Base-by-base conservation (phyloP, 2,329 filamentous ascomycete species). In the Xylariaceae sp. region DNA sequence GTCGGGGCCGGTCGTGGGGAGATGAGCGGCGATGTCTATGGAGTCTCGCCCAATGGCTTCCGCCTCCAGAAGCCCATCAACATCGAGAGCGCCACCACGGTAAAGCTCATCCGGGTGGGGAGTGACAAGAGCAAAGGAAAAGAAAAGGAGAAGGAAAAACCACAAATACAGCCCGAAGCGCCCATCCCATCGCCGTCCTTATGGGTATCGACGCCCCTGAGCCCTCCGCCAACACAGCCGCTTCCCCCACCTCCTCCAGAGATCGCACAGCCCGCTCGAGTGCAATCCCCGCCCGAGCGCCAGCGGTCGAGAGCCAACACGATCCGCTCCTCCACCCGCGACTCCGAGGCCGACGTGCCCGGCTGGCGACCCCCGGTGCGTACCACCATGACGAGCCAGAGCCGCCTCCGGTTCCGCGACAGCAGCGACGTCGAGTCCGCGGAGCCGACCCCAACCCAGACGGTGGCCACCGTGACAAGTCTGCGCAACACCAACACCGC, bases 41-140 rank as follows among this genome's bases (percentile, higher is more conserved):
- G 46, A 6, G 43, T 43, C 11, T 45, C 48, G 17, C 44, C 54
- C 2, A 18, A 44, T 12, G 45, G 43, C 37, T 60, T 61, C 32
- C 53, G 59, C 18, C 37, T 62, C 24, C 53, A 62, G 36, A 59
- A 58, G 38, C 48, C 51, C 19, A 49, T 46, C 16, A 54, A 38
- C 19, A n/a, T 61, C 29, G 48, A 48, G 28, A 56, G 50, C 19
- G 57, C 56, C 17, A 59, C 51, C 9, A 52, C 50, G 22, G 57
- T 61, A 13, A 55, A 56, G 13, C 44, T 62, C 22, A 60, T 61
- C 33, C 51, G 56, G 41, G 56, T 61, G 13, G 49, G 52, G 24
- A 60, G 49, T 34, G 42, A 43, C 22, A 60, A 58, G 32, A 38
- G 18, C 19, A 52, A 51, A 18, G 35, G 36, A 6, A 39, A 35